phyloP scores from a whole-genome alignment of 768 basidiomycete genomes.

The Macrolepiota dolichaula region DNA sequence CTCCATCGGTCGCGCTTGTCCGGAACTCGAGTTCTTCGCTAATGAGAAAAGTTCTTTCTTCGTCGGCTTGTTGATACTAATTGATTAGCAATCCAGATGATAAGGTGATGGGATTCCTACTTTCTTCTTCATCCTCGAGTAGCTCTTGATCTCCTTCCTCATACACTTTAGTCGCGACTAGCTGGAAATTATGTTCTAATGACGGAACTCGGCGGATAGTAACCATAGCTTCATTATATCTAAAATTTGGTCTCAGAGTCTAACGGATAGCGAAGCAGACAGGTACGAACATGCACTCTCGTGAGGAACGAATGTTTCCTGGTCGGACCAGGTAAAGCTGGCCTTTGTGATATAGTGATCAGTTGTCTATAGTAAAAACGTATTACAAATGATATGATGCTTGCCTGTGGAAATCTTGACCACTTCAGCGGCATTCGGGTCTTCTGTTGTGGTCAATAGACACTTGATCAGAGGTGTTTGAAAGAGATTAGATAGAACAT shows the following conservation, averaged over 20 bases:
- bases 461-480: slow-evolving; percentile 14
- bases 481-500: slow-evolving; percentile 11
- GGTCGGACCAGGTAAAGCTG: slow-evolving; percentile 90
- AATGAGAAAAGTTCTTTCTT: slow-evolving; percentile 90
- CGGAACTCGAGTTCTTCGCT: slow-evolving; percentile 89
- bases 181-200: slow-evolving; percentile 78
- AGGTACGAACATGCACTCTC: slow-evolving; percentile 90
- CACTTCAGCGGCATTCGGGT: slow-evolving; percentile 92
- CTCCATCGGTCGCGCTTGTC: slow-evolving; percentile 66
- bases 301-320: slow-evolving; percentile 83
- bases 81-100: not conserved
- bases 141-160: slow-evolving; percentile 96
- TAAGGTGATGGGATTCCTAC: slow-evolving; percentile 35
- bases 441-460: slow-evolving; percentile 52
- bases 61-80: slow-evolving; percentile 63
- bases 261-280: not conserved
- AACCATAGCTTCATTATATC: slow-evolving; percentile 94
- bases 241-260: slow-evolving; percentile 27
- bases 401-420: slow-evolving; percentile 83
- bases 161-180: slow-evolving; percentile 94
- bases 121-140: slow-evolving; percentile 91
- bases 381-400: not conserved
- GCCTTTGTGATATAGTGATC: slow-evolving; percentile 30
- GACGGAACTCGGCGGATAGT: slow-evolving; percentile 84
- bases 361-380: not conserved